phyloP scores from a whole-genome alignment of 306 rosid species.

The Chamaecrista fasciculata region DNA sequence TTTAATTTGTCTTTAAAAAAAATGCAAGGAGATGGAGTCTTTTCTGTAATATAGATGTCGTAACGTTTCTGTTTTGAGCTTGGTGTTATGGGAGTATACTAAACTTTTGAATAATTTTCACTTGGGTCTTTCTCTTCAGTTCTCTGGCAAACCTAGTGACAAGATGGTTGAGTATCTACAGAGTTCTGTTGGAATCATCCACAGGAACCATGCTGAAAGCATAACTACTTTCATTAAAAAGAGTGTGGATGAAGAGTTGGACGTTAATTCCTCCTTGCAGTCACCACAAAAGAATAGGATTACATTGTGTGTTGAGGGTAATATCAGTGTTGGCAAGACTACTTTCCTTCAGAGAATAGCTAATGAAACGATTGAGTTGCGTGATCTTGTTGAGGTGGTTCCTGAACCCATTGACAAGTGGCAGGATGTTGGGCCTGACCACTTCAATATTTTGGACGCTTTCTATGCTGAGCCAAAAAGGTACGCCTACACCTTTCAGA shows the following conservation, averaged over 20 bases:
- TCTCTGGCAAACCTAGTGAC: conserved; percentile 75
- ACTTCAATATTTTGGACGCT: conserved; percentile 89
- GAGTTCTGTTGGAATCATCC: conserved; percentile 92
- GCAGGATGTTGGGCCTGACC: conserved; percentile 97
- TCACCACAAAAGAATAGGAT: conserved; percentile 57
- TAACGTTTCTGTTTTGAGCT: not conserved
- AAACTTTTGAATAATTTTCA: not conserved
- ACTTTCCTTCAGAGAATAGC: conserved; percentile 94
- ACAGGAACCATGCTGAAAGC: conserved; percentile 94
- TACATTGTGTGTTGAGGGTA: conserved; percentile 95
- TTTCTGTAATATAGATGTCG: not conserved
- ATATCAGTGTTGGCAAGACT: conserved; percentile 92
- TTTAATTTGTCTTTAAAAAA: not conserved
- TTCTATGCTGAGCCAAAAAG: conserved; percentile 94
- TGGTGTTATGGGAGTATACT: not conserved
- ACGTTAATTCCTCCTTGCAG: conserved; percentile 47
- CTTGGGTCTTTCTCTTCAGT: conserved; percentile 46
- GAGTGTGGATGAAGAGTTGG: conserved; percentile 84
- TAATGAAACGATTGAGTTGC: conserved; percentile 85
- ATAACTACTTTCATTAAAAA: conserved; percentile 83
- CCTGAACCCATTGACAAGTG: conserved; percentile 94
- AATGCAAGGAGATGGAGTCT: not conserved
- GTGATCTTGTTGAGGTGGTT: conserved; percentile 93
- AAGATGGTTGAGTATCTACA: conserved; percentile 89
- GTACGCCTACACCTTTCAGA: conserved; percentile 98